Evolutionary conservation across 495 filamentous ascomycete genomes (phyloP).

Genomic region (Trichoderma erinaceum): DNA sequence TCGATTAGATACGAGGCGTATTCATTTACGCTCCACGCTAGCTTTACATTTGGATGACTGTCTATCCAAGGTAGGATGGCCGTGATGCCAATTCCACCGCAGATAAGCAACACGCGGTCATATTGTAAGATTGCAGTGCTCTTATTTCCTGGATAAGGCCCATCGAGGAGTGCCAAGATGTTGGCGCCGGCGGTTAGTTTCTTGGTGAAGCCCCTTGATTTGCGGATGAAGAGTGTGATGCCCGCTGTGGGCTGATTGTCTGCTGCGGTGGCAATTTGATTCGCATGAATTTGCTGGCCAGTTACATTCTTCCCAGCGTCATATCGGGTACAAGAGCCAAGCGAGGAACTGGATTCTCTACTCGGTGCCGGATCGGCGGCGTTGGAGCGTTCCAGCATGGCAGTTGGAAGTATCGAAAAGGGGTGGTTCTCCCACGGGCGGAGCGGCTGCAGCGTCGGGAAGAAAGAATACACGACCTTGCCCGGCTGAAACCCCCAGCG

Average conservation of each 20-base stretch:
- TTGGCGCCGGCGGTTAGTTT: slow-evolving; percentile 17
- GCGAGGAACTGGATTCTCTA: not conserved
- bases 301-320: not conserved
- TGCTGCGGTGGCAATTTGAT: not conserved
- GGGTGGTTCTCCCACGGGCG: slow-evolving; percentile 47
- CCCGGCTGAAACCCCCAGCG: slow-evolving; percentile 27
- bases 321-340: not conserved
- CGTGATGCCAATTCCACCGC: slow-evolving; percentile 42
- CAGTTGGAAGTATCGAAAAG: slow-evolving; percentile 35
- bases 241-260: slow-evolving; percentile 17
- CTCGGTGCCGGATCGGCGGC: too few species aligned
- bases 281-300: not conserved
- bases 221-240: slow-evolving; percentile 29
- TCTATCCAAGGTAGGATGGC: slow-evolving; percentile 25
- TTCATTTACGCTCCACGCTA: slow-evolving; percentile 32
- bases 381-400: slow-evolving; percentile 17
- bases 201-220: slow-evolving; percentile 27
- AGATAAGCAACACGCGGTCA: slow-evolving; percentile 37
- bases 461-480: slow-evolving; percentile 37
- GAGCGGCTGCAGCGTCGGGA: slow-evolving; percentile 33
- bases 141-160: slow-evolving; percentile 24
- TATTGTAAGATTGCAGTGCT: slow-evolving; percentile 17
- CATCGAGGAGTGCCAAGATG: slow-evolving; percentile 29
- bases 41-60: slow-evolving; percentile 34
- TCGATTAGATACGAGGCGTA: slow-evolving; percentile 20